Base-by-base conservation (phyloP, 2,329 filamentous ascomycete species). In the Diaporthe eres region DNA sequence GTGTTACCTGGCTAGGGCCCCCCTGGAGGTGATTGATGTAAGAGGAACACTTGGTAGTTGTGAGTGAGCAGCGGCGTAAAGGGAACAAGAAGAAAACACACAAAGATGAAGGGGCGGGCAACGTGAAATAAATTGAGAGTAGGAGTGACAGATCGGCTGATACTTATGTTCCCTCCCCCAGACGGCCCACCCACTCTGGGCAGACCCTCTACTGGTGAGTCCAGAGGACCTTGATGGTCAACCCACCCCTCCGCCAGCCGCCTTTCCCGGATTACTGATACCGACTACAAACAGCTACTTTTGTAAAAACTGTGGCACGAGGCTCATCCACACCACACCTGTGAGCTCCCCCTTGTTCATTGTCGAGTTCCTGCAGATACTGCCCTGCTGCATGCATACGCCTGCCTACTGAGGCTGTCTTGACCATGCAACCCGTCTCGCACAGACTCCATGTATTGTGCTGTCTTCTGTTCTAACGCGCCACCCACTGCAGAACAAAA, bases 241-340 rank as follows among this genome's bases (percentile, higher is more conserved):
- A 34, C 17, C 17, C 44, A 34, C 19, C 12, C 47, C 31, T 17
- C 53, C 53, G 8, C 53, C 25, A 19, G 53, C 25, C 77, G 10
- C 57, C 19, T 22, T 47, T 67, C 42, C 42, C 57, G 28, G 19
- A 55, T 65, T 28, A 57, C 68, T 76, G 51, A 75, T 65, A 49
- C 13, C 12, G 22, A 65, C 39, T 39, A 0, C 47, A 7, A 22
- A 75, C 75, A 90, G 91, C 80, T 92, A 93, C 81, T 94, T 94
- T 80, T 94, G 92, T 81, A 91, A 87, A 74, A 85, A 84, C 44
- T 94, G 93, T 80, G 93, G 93, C 15, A 92, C 91, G 4, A 86
- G 93, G 4, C 83, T 94, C 55, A 84, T 94, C 68, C 92, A 94
- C 83, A 87, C 87, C 6, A 90, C 88, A 15, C 88, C 89, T 3